These are phyloP conservation scores for Wickerhamiella azymoides DNA, from an alignment of 805 yeast genomes.

Conservation along the genomic window DNA sequence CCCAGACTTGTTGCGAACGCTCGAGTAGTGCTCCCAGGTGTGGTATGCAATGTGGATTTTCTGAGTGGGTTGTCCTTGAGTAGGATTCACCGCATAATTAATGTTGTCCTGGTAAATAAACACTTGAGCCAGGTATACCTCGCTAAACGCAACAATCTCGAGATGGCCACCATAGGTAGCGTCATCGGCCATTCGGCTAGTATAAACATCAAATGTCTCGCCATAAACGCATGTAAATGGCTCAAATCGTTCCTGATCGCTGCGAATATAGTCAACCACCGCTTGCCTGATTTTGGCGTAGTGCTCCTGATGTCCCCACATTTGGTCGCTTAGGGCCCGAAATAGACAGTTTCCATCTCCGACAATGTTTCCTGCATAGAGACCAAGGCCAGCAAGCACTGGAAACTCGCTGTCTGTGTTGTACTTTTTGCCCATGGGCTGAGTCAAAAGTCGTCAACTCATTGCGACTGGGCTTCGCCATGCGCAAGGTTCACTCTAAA, in stretches of 20 bases:
- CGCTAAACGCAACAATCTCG: slow-evolving; percentile 31
- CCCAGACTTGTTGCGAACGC: slow-evolving; percentile 27
- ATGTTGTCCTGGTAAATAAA: slow-evolving; percentile 28
- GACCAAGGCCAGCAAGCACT: slow-evolving; percentile 22
- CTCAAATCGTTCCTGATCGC: slow-evolving; percentile 22
- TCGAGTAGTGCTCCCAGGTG: slow-evolving; percentile 32
- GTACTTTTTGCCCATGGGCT: background rate
- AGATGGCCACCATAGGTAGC: slow-evolving; percentile 31
- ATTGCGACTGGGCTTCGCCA: background rate
- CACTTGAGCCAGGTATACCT: slow-evolving; percentile 22
- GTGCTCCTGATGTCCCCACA: slow-evolving; percentile 25
- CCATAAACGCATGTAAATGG: slow-evolving; percentile 25
- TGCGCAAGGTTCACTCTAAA: background rate
- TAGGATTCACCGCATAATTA: slow-evolving; percentile 24
- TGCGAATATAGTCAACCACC: slow-evolving; percentile 24
- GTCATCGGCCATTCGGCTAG: slow-evolving; percentile 25
- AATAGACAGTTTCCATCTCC: slow-evolving; percentile 34
- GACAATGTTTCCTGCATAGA: slow-evolving; percentile 26
- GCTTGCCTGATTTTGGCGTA: slow-evolving; percentile 22
- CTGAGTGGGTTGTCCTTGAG: background rate
- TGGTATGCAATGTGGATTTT: slow-evolving; percentile 29
- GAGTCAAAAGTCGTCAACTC: background rate
- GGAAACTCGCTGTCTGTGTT: slow-evolving; percentile 26
- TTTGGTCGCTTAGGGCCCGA: slow-evolving; percentile 29
- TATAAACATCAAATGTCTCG: slow-evolving; percentile 26